Percentiles rank a stretch among this genome's conserved stretches.
phyloP scores from a whole-genome alignment of 352 stramenopile species.

The Globisporangium paroecandrum region DNA sequence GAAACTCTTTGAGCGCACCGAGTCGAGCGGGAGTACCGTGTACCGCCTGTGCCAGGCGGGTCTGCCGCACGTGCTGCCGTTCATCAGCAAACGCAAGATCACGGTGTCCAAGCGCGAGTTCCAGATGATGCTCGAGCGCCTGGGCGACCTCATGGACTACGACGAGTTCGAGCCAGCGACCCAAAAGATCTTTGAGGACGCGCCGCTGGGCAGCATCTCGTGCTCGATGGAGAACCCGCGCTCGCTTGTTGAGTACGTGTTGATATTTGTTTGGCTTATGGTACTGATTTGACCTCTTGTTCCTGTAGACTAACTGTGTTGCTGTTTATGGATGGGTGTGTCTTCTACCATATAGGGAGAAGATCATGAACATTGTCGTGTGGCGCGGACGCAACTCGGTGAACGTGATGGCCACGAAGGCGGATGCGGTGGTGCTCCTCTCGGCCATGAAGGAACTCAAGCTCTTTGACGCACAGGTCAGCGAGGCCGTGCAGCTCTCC shows the following conservation, averaged over 20 bases:
- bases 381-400: constrained; percentile 85
- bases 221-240: constrained; percentile 66
- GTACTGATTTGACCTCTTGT: not conserved
- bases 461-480: constrained; percentile 52
- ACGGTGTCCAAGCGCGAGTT: constrained; percentile 66
- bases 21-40: constrained; percentile 57
- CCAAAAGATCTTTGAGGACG: constrained; percentile 42
- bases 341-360: constrained; percentile 42
- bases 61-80: constrained; percentile 79
- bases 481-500: constrained; percentile 36
- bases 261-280: not conserved
- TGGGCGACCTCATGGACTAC: constrained; percentile 81
- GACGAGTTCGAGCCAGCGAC: constrained; percentile 71
- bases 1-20: constrained; percentile 91
- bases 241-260: constrained; percentile 66
- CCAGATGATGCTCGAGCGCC: constrained; percentile 82
- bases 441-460: constrained; percentile 85
- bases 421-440: constrained; percentile 68
- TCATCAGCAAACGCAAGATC: constrained; percentile 67
- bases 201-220: constrained; percentile 74
- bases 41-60: constrained; percentile 91
- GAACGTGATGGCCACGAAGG: constrained; percentile 85
- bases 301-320: not conserved
- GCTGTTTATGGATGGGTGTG: constrained; percentile 9
- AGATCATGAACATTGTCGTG: constrained; percentile 81